phyloP scores from a whole-genome alignment of 2,329 filamentous ascomycete genomes.

The Aspergillus sp. region DNA sequence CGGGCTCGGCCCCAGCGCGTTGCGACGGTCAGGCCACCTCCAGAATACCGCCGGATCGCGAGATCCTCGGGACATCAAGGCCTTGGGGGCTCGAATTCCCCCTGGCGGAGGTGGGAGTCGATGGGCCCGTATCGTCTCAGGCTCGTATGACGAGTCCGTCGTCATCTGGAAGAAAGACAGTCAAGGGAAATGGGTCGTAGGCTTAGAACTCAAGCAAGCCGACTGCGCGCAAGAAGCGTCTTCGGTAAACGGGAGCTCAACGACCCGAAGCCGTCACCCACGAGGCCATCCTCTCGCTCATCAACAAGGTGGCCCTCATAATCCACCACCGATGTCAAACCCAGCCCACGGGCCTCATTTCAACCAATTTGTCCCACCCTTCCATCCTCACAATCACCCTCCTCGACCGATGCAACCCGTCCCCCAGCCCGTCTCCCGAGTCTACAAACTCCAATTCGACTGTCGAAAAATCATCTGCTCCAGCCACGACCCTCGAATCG shows the following conservation, averaged over 20 bases:
- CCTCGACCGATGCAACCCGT: not conserved
- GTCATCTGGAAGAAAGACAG: slow-evolving; percentile 90
- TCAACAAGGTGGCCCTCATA: not conserved
- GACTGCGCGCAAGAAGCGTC: slow-evolving; percentile 25
- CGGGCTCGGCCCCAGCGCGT: slow-evolving; percentile 42
- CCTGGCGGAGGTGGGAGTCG: slow-evolving; percentile 85
- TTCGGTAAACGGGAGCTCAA: not conserved
- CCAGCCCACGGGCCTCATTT: not conserved
- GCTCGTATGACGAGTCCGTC: slow-evolving; percentile 93
- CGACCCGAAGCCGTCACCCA: not conserved
- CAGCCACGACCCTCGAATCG: slow-evolving; percentile 85
- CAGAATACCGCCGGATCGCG: slow-evolving; percentile 69
- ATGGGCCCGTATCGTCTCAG: slow-evolving; percentile 93
- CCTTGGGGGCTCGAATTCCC: slow-evolving; percentile 81
- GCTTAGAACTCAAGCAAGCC: slow-evolving; percentile 66
- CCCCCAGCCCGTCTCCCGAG: slow-evolving; percentile 54
- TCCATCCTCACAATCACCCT: not conserved
- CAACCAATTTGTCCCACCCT: not conserved
- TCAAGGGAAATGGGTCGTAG: slow-evolving; percentile 79
- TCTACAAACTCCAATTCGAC: slow-evolving; percentile 98
- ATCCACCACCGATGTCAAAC: not conserved
- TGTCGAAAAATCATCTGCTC: slow-evolving; percentile 91
- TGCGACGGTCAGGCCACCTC: slow-evolving; percentile 51
- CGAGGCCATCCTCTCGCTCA: not conserved
- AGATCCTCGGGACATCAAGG: slow-evolving; percentile 69